Conservation (phyloP, 106 monocot genomes). For the Allium fistulosum region DNA sequence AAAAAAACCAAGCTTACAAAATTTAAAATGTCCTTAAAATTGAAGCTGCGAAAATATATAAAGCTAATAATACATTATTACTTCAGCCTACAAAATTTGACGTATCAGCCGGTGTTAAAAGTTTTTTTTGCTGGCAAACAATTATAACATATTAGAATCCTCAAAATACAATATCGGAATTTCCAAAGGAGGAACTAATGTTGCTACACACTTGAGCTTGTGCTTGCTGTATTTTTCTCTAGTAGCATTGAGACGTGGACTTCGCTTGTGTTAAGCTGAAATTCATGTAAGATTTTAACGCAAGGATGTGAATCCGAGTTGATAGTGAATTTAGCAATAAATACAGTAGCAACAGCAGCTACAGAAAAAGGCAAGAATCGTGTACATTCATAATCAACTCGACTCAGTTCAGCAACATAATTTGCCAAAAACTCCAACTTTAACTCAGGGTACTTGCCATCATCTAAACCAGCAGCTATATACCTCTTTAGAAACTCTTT, state of each 20-base stretch:
- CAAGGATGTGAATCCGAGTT: slow-evolving; percentile 63
- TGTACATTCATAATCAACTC: slow-evolving; percentile 49
- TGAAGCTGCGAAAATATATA: no score
- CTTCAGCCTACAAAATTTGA: no score
- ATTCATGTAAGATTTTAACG: slow-evolving; percentile 29
- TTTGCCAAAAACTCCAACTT: slow-evolving; percentile 48
- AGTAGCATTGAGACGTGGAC: background rate
- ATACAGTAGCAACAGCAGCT: slow-evolving; percentile 70
- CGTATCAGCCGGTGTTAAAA: no score
- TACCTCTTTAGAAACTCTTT: slow-evolving; percentile 58
- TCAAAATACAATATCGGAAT: no score
- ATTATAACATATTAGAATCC: no score
- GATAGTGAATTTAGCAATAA: slow-evolving; percentile 82
- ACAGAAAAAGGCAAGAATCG: slow-evolving; percentile 45
- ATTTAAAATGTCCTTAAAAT: no score
- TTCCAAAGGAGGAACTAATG: no score
- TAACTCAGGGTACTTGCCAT: slow-evolving; percentile 12
- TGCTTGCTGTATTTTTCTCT: no score
- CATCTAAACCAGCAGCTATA: slow-evolving; percentile 14
- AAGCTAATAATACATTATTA: no score
- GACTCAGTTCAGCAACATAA: slow-evolving; percentile 57
- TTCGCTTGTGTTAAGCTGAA: slow-evolving; percentile 25
- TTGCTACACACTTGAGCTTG: no score
- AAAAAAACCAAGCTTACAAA: no score
- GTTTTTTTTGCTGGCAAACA: no score